Base-by-base conservation (phyloP, 768 basidiomycete genomes). In the Candolleomyces efflorescens region DNA sequence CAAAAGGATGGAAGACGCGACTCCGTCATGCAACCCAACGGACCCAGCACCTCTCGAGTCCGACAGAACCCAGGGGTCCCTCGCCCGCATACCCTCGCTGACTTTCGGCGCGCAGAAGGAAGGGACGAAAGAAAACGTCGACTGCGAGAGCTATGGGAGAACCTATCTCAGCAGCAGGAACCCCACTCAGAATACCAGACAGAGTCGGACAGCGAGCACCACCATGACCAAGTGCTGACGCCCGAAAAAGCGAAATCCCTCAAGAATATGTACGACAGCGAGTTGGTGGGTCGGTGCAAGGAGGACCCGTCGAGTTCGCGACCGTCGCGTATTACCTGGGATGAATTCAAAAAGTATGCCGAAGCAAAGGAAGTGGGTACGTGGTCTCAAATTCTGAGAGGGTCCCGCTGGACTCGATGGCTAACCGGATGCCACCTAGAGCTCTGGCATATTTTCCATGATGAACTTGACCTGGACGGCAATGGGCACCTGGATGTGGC, bases 391-490 rank as follows among this genome's bases (percentile, higher is more conserved):
- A 5, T 37, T 37, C n/a, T 53, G 17, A 47, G 13, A 36, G 22
- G 44, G 26, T 49, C 58, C 56, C 53, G 13, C 60, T 59, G 53
- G 60, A 45, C 60, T 51, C 43, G n/a, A 22, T 23, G 39, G 37
- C 20, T 59, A 36, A 52, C 39, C 70, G 59, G 49, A 13, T 46
- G 54, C 58, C 55, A 46, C 32, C 32, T 57, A 92, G 94, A 96
- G 71, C 78, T 97, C 20, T 97, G 95, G 95, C 78, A 83, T 52
- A 86, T 94, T 55, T 97, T 97, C 71, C 91, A 92, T 62, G 80
- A 93, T 66, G 90, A 94, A 64, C 81, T 97, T 50, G 95, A 96
- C 74, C 76, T 93, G 60, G 93, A 97, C 66, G 82, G 89, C 24
- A 92, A 97, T 71, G 94, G 92, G 7, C 83, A 82, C 56, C 70